A percentile compares a stretch with the other conserved stretches of the same genome.
These are phyloP conservation scores for Calocybe gangraenosa DNA, from an alignment of 768 basidiomycete genomes.

Conservation along the genomic window DNA sequence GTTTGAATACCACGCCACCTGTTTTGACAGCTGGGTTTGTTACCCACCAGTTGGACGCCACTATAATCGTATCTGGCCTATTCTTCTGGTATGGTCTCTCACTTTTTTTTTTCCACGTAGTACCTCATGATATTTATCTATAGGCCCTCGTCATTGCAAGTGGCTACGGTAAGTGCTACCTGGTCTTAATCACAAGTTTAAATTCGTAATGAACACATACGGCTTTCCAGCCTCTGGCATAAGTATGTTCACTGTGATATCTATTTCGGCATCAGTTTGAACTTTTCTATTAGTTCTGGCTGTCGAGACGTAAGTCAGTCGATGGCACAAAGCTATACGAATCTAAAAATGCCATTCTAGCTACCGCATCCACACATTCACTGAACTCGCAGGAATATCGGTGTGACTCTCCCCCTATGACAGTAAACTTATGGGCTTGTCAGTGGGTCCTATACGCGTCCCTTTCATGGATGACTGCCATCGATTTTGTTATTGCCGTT, in stretches of 20 bases:
- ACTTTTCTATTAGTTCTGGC: constrained; percentile 11
- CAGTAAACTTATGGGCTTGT: constrained; percentile 15
- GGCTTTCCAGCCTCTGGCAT: too few relatives aligned
- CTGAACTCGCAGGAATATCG: constrained; percentile 6
- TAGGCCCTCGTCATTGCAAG: too few relatives aligned
- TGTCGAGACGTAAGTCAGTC: constrained; percentile 16
- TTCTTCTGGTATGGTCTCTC: constrained; percentile 13
- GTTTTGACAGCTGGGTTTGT: constrained; percentile 15
- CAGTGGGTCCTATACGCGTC: constrained; percentile 21
- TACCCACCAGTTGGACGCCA: too few relatives aligned
- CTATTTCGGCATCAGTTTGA: constrained; percentile 15
- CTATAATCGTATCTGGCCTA: too few relatives aligned
- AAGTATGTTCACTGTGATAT: too few relatives aligned
- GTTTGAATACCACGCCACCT: constrained; percentile 16
- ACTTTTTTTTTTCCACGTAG: background rate
- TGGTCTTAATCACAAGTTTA: too few relatives aligned
- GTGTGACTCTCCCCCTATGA: constrained; percentile 8
- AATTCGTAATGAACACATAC: too few relatives aligned
- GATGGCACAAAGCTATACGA: background rate
- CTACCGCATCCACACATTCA: too few relatives aligned
- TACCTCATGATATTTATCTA: constrained; percentile 4
- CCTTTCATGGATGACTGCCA: constrained; percentile 20
- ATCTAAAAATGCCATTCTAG: too few relatives aligned
- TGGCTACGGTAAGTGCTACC: constrained; percentile 17
- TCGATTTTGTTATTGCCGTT: too few relatives aligned